These are phyloP conservation scores for Lentinula novae-zelandiae DNA, from an alignment of 1,284 basidiomycete species.

Conservation along the genomic window DNA sequence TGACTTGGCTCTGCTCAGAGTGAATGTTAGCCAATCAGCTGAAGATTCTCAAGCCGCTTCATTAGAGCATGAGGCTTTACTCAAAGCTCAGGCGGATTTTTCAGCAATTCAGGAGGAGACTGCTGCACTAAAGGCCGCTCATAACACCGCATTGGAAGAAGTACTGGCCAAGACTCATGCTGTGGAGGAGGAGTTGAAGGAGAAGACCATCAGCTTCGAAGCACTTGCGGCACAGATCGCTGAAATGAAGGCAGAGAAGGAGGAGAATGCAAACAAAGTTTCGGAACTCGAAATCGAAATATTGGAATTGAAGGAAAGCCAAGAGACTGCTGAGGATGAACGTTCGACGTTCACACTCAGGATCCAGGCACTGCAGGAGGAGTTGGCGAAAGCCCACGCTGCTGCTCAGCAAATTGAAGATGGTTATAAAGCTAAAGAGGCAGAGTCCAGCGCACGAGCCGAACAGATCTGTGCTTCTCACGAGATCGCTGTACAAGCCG, in stretches of 20 bases:
- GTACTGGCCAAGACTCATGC: slow-evolving; percentile 40
- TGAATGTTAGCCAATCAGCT: slow-evolving; percentile 42
- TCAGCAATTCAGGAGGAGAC: slow-evolving; percentile 53
- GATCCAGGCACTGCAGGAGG: slow-evolving; percentile 49
- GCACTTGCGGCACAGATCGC: slow-evolving; percentile 50
- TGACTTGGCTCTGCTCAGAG: slow-evolving; percentile 48
- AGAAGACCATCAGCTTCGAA: slow-evolving; percentile 40
- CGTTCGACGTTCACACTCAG: slow-evolving; percentile 42
- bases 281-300: slow-evolving; percentile 78
- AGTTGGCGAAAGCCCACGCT: slow-evolving; percentile 43
- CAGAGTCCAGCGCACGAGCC: slow-evolving; percentile 37
- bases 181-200: slow-evolving; percentile 44
- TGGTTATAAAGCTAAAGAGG: slow-evolving; percentile 48
- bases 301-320: slow-evolving; percentile 69
- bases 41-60: slow-evolving; percentile 47
- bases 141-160: slow-evolving; percentile 45
- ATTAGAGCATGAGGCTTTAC: slow-evolving; percentile 58
- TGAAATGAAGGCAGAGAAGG: slow-evolving; percentile 61
- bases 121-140: slow-evolving; percentile 46
- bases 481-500: slow-evolving; percentile 40
- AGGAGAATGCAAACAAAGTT: slow-evolving; percentile 71
- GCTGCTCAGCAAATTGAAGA: slow-evolving; percentile 50
- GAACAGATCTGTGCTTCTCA: slow-evolving; percentile 43
- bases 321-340: slow-evolving; percentile 63
- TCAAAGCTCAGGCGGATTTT: slow-evolving; percentile 62